These are phyloP conservation scores for Leptographium radiaticola DNA, from an alignment of 2,329 filamentous ascomycete species.

Conservation along the genomic window DNA sequence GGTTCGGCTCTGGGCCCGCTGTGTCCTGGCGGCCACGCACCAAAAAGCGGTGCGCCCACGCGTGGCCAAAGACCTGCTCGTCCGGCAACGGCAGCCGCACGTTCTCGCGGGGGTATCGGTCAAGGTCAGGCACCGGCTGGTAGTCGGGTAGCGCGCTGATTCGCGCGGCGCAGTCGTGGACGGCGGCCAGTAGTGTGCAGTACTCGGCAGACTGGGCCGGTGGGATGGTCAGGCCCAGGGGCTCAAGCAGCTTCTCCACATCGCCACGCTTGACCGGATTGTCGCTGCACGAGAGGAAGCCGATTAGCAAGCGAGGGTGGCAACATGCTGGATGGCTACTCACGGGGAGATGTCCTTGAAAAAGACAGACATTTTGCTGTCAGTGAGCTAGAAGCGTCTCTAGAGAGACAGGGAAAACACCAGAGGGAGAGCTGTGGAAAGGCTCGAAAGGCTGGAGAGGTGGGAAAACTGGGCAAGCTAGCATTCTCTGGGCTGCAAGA, in stretches of 20 bases:
- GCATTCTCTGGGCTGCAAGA: no score
- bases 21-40: not conserved
- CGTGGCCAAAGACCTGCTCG: slow-evolving; percentile 17
- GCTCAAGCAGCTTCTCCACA: not conserved
- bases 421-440: not conserved
- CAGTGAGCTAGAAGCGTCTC: no score
- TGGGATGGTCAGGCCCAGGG: not conserved
- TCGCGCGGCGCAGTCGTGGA: slow-evolving; percentile 2
- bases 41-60: slow-evolving; percentile 11
- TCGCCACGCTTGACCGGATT: not conserved
- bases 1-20: not conserved
- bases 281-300: not conserved
- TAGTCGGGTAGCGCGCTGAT: slow-evolving; percentile 16
- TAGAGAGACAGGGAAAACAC: not conserved
- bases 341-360: not conserved
- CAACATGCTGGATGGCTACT: not conserved
- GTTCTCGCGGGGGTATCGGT: slow-evolving; percentile 3
- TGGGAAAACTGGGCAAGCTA: no score
- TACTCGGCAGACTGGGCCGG: not conserved
- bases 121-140: slow-evolving; percentile 9
- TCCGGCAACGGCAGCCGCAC: slow-evolving; percentile 11
- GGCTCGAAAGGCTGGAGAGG: not conserved
- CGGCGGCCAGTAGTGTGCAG: not conserved
- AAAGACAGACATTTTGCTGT: not conserved
- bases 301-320: not conserved